Percentiles rank a stretch among this genome's conserved stretches.
phyloP scores from a whole-genome alignment of 768 basidiomycete species.

The Glaciozyma antarctica region DNA sequence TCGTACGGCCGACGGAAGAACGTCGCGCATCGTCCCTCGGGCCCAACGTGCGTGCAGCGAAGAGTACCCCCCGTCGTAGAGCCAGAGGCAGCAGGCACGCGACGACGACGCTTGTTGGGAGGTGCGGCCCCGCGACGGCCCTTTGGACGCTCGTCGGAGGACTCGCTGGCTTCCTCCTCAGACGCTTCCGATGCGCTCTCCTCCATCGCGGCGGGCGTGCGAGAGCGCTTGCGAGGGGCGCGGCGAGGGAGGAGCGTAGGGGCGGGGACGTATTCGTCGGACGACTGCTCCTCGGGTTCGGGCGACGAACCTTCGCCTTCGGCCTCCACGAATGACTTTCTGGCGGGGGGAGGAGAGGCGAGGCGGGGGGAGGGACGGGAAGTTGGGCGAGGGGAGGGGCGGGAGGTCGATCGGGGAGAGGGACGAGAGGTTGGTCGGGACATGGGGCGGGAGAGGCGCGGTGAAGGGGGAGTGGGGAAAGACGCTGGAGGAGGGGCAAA shows the following conservation, averaged over 20 bases:
- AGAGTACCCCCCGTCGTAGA: neutral
- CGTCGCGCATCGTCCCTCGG: no score
- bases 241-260: neutral
- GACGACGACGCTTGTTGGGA: constrained; percentile 1
- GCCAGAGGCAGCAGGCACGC: neutral
- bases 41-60: neutral
- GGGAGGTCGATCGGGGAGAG: no score
- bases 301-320: neutral
- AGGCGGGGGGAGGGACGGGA: neutral
- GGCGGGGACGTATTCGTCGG: neutral
- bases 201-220: neutral
- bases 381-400: no score
- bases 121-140: neutral
- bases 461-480: neutral
- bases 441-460: no score
- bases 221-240: neutral
- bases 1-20: no score
- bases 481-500: neutral
- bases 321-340: neutral
- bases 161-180: neutral
- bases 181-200: neutral
- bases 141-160: neutral
- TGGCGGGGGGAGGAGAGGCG: neutral
- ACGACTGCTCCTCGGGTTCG: no score
- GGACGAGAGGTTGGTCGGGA: no score